phyloP scores from a whole-genome alignment of 169 alveolate genomes.

The Cryptosporidium baileyi region DNA sequence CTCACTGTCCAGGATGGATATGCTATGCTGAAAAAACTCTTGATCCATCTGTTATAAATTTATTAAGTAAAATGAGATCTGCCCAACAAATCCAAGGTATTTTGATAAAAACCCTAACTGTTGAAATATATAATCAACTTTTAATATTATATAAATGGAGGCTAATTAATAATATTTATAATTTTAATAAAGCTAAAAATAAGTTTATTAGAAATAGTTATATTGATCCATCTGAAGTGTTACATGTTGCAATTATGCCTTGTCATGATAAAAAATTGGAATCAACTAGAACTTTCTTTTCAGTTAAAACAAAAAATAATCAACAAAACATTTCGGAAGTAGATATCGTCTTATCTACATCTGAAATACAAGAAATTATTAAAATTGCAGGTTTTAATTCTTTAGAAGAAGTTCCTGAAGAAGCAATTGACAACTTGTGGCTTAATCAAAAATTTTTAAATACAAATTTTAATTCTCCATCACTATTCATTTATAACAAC shows the following conservation, averaged over 20 bases:
- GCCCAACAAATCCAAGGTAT: constrained; percentile 87
- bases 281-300: constrained; percentile 79
- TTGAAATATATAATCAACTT: constrained; percentile 48
- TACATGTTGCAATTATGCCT: constrained; percentile 87
- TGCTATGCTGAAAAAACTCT: constrained; percentile 91
- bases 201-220: neutral
- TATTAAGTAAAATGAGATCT: constrained; percentile 86
- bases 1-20: constrained; percentile 95
- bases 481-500: neutral
- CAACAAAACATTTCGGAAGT: constrained; percentile 45
- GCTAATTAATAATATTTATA: neutral
- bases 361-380: constrained; percentile 14
- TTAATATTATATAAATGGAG: constrained; percentile 9
- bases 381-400: constrained; percentile 25
- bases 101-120: constrained; percentile 75
- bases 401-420: constrained; percentile 32
- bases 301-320: neutral
- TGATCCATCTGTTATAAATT: constrained; percentile 79
- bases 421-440: constrained; percentile 49
- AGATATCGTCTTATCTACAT: constrained; percentile 61
- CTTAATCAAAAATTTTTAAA: constrained; percentile 21
- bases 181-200: neutral
- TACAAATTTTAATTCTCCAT: neutral
- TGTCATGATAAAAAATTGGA: constrained; percentile 93
- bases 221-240: constrained; percentile 71